These are phyloP conservation scores for Pichia sp. DNA, from an alignment of 1,139 yeast species.

Conservation along the genomic window DNA sequence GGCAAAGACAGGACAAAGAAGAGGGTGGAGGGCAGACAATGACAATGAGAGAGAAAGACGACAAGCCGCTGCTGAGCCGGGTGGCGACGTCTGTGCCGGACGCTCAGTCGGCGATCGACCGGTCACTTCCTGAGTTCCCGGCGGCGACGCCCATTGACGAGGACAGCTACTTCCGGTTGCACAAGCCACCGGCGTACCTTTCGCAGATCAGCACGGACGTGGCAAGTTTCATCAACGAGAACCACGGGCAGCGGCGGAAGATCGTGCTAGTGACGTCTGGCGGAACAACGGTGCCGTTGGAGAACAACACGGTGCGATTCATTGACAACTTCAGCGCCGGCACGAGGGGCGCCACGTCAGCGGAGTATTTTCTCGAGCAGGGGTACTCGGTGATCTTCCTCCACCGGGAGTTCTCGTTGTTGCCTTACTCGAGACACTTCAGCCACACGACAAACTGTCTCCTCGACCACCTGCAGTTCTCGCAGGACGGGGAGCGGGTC, in stretches of 20 bases:
- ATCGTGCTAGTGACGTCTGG: conserved; percentile 89
- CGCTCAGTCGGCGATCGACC: conserved; percentile 69
- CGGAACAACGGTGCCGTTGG: conserved; percentile 98
- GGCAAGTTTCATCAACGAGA: conserved; percentile 52
- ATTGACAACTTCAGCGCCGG: conserved; percentile 98
- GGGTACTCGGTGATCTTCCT: conserved; percentile 91
- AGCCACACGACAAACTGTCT: conserved; percentile 82
- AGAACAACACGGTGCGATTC: conserved; percentile 91
- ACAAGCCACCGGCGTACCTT: conserved; percentile 71
- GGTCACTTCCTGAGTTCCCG: conserved; percentile 70
- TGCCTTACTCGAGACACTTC: conserved; percentile 88
- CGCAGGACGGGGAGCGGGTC: conserved; percentile 41
- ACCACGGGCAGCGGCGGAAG: conserved; percentile 38
- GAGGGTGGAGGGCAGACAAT: too few species aligned
- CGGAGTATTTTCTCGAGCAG: conserved; percentile 79
- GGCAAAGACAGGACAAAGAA: neutral
- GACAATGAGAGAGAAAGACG: neutral
- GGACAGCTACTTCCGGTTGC: conserved; percentile 65
- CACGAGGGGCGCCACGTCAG: conserved; percentile 94
- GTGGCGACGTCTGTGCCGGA: conserved; percentile 59
- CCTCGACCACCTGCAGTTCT: conserved; percentile 70
- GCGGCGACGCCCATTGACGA: conserved; percentile 75
- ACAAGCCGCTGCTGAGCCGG: conserved; percentile 14
- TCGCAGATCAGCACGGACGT: conserved; percentile 56
- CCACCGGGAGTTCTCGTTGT: conserved; percentile 84